Conservation (phyloP, 2,329 filamentous ascomycete species). For the Cordyceps cicadae region DNA sequence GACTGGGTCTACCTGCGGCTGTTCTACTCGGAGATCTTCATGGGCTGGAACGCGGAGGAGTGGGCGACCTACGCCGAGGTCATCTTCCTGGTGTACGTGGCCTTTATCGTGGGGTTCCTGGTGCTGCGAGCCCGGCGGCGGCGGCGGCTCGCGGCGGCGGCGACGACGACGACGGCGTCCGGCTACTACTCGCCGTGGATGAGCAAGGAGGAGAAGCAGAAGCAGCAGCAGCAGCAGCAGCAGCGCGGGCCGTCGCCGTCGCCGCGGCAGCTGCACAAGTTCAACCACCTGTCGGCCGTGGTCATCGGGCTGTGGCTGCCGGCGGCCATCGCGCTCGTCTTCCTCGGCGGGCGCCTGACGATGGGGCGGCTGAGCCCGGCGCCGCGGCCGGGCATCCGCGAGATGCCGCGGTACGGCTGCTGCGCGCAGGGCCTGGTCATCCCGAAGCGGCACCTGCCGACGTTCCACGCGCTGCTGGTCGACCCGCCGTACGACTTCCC, state of each 20-base stretch:
- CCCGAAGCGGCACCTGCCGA: constrained; percentile 22
- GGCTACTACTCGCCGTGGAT: neutral
- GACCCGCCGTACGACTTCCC: constrained; percentile 26
- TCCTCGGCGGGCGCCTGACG: constrained; percentile 22
- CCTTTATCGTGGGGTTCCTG: constrained; percentile 17
- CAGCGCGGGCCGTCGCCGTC: neutral
- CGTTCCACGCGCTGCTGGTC: constrained; percentile 20
- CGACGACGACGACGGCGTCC: neutral
- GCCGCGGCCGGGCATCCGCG: constrained; percentile 19
- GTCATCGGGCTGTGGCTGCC: constrained; percentile 25
- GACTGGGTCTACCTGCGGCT: constrained; percentile 30
- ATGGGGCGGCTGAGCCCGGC: constrained; percentile 19
- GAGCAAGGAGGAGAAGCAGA: neutral
- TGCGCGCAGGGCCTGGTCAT: constrained; percentile 31
- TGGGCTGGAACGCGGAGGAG: constrained; percentile 32
- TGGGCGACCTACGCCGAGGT: constrained; percentile 21
- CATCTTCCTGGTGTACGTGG: constrained; percentile 21
- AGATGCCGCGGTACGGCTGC: constrained; percentile 31
- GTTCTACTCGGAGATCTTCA: constrained; percentile 30
- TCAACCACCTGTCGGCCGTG: constrained; percentile 20
- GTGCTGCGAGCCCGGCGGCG: constrained; percentile 6
- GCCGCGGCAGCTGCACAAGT: constrained; percentile 14
- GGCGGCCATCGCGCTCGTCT: constrained; percentile 23
- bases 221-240: too few relatives aligned
- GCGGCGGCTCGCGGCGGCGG: constrained; percentile 1